phyloP scores from a whole-genome alignment of 1,284 basidiomycete genomes.

The Anthracocystis panici-leucophaei region DNA sequence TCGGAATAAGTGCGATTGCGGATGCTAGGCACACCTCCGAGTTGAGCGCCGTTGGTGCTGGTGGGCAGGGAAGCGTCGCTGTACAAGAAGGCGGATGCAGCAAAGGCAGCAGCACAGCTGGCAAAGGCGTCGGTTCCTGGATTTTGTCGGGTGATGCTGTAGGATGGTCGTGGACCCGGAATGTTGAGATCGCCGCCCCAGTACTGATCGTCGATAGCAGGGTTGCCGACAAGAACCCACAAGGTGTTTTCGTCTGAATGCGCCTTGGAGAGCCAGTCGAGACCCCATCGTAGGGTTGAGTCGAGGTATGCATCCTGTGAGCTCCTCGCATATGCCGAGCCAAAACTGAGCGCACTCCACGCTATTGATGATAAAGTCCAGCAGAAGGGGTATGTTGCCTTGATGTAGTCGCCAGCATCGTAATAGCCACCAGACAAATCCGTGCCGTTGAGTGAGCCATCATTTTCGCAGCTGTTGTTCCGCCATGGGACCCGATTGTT shows the following conservation, averaged over 20 bases:
- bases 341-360: conserved; percentile 87
- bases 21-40: conserved; percentile 47
- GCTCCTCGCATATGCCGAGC: conserved; percentile 82
- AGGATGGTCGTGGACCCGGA: conserved; percentile 80
- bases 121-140: conserved; percentile 92
- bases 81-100: conserved; percentile 85
- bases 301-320: conserved; percentile 90
- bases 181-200: conserved; percentile 89
- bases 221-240: conserved; percentile 81
- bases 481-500: conserved; percentile 85
- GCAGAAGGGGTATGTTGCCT: conserved; percentile 74
- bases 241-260: conserved; percentile 81
- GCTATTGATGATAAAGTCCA: conserved; percentile 84
- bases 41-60: conserved; percentile 17
- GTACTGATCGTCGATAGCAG: conserved; percentile 80
- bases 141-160: conserved; percentile 79
- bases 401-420: conserved; percentile 88
- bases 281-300: conserved; percentile 79
- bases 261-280: conserved; percentile 92
- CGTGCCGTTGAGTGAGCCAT: conserved; percentile 80
- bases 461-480: conserved; percentile 81
- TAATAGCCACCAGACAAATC: conserved; percentile 89
- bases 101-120: conserved; percentile 83
- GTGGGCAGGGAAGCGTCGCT: conserved; percentile 51
- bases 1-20: conserved; percentile 80